Evolutionary conservation across 2,329 filamentous ascomycete species (phyloP), one percentile per base, ranked within the genome.

Genomic region (Penicillium digitatum): DNA sequence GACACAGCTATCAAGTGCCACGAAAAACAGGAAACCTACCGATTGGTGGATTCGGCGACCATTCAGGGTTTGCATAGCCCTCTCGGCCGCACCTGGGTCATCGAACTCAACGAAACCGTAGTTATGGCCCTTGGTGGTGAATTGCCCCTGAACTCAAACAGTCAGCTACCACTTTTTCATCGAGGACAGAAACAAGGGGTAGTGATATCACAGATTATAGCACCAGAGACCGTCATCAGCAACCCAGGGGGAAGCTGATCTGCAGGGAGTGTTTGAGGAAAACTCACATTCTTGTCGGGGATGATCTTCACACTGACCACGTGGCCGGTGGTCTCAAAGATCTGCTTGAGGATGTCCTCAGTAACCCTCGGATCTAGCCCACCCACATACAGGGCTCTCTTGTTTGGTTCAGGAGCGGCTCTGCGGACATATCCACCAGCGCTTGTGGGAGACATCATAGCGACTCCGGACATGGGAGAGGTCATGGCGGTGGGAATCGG

Each of bases 251-350:
- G 42, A 16, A 9, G 47, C 47, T 38, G 47, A 54, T 43, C 54
- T 55, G 45, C 34, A 52, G 48, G 53, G 49, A 37, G 11, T 40
- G 43, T 12, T 34, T 49, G 38, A 55, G 47, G 27, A 45, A 27
- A 48, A 85, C 90, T 83, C 79, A 96, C 92, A 77, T 96, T 99
- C 83, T 99, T 99, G 81, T 99, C 94, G 49, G 94, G 94, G 73
- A 99, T 99, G 71, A 99, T 96, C 82, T 99, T 99, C 72, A 99
- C 94, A 71, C 90, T 96, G 78, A 96, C 88, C 62, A 99, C 94
- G 77, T 99, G 94, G 54, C 94, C 94, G 56, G 92, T 96, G 7
- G 94, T 99, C 81, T 99, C 94, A 70, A 99, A 99, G 68, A 97
- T 97, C 76, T 97, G 93, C 70, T 91, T 90, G 74, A 97, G 78